Evolutionary conservation across 441 rosid genomes (phyloP).

Genomic region (Eruca vesicaria): DNA sequence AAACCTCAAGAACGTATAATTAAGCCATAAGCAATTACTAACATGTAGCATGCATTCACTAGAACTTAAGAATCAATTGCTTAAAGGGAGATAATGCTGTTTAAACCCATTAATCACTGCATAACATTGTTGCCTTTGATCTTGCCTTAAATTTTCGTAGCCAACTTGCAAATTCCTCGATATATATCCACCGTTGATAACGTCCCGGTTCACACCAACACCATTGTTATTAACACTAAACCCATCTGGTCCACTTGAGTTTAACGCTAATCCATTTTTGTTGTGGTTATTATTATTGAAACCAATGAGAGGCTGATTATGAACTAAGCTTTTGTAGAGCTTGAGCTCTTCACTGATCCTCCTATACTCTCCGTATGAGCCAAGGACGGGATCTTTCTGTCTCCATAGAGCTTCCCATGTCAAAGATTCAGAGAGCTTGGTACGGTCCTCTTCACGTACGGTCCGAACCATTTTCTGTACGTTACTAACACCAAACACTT

Average conservation of each 20-base stretch:
- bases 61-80: not conserved
- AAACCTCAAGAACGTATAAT: not conserved
- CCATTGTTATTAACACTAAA: conserved; percentile 26
- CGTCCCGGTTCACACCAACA: conserved; percentile 19
- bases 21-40: not conserved
- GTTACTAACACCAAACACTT: conserved; percentile 40
- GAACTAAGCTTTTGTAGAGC: conserved; percentile 38
- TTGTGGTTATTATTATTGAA: conserved; percentile 12
- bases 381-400: conserved; percentile 55
- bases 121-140: conserved; percentile 39
- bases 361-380: conserved; percentile 55
- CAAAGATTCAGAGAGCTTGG: conserved; percentile 42
- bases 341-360: conserved; percentile 49
- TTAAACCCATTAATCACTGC: conserved; percentile 30
- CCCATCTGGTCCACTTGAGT: conserved; percentile 25
- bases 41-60: not conserved
- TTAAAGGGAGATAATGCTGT: conserved; percentile 30
- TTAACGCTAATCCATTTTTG: conserved; percentile 24
- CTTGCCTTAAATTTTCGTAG: conserved; percentile 24
- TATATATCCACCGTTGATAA: conserved; percentile 15
- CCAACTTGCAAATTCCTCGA: conserved; percentile 29
- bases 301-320: conserved; percentile 26
- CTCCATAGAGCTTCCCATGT: conserved; percentile 65
- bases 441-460: conserved; percentile 41
- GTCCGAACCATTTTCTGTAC: conserved; percentile 43